phyloP scores from a whole-genome alignment of 208 protist genomes.

The Crithidia expoeki region DNA sequence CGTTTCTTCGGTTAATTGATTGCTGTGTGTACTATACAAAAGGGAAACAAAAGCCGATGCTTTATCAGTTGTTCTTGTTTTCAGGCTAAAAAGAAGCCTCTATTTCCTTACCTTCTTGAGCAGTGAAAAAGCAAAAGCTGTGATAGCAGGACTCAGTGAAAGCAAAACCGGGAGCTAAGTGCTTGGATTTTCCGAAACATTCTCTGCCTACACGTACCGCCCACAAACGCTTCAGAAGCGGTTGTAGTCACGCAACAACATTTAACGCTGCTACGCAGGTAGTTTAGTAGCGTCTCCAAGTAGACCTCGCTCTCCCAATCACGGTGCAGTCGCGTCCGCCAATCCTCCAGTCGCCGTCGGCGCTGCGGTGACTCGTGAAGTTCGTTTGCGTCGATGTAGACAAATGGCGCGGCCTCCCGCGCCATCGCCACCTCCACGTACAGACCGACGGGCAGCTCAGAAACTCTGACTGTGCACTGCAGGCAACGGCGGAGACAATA shows the following conservation, averaged over 20 bases:
- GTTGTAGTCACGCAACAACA: conserved; percentile 38
- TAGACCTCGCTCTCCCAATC: conserved; percentile 71
- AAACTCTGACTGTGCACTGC: conserved; percentile 65
- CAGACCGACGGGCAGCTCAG: conserved; percentile 60
- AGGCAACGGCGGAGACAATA: conserved; percentile 35
- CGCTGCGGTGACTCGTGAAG: conserved; percentile 29
- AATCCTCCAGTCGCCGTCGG: conserved; percentile 22
- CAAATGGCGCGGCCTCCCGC: conserved; percentile 30
- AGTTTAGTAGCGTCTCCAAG: conserved; percentile 48
- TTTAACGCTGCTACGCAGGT: conserved; percentile 32
- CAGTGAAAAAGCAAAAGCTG: no score
- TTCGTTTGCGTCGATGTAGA: conserved; percentile 43
- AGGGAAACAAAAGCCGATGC: no score
- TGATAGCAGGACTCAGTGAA: no score
- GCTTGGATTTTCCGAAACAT: no score
- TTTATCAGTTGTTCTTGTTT: no score
- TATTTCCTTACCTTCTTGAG: no score
- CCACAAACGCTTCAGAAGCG: neutral
- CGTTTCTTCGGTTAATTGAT: no score
- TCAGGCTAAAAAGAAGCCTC: no score
- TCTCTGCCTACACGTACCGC: no score
- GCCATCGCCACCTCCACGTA: conserved; percentile 57
- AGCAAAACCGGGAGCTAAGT: no score
- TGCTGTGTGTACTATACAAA: no score
- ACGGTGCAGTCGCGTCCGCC: conserved; percentile 39